These are phyloP conservation scores for Gleditsia sinensis DNA, from an alignment of 306 rosid species.

Conservation along the genomic window DNA sequence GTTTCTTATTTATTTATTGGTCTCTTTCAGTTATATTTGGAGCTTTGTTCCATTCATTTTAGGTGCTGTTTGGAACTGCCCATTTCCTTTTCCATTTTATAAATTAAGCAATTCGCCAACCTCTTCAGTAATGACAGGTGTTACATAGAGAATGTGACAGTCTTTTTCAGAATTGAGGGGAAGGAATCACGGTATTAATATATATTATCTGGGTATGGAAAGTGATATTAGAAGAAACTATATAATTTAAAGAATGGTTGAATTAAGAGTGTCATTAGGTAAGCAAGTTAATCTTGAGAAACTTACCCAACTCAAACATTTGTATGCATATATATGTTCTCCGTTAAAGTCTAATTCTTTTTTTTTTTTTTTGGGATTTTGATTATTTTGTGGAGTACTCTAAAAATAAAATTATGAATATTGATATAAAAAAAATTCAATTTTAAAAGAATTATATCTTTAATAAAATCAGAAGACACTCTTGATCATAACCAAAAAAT, in stretches of 20 bases:
- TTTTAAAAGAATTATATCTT: no score
- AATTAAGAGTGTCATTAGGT: slow-evolving; percentile 28
- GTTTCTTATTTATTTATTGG: slow-evolving; percentile 35
- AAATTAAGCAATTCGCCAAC: slow-evolving; percentile 25
- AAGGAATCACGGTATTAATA: background rate
- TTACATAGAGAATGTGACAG: background rate
- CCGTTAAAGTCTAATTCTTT: background rate
- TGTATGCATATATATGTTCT: background rate
- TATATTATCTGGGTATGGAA: background rate
- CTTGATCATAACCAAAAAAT: no score
- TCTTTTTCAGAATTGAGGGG: background rate
- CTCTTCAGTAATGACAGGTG: slow-evolving; percentile 16
- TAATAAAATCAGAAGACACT: no score
- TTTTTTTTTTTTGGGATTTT: background rate
- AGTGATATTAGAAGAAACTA: slow-evolving; percentile 12
- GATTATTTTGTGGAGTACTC: background rate
- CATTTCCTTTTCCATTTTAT: slow-evolving; percentile 23
- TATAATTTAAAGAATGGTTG: background rate
- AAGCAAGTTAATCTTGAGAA: background rate
- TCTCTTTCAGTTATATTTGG: slow-evolving; percentile 31
- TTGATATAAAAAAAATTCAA: no score
- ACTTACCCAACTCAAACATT: slow-evolving; percentile 18
- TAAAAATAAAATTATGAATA: no score
- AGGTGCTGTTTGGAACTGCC: slow-evolving; percentile 20
- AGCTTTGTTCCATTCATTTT: slow-evolving; percentile 11